Percentiles rank a stretch among this genome's conserved stretches.
Conservation (phyloP, 331 rosid species). For the Erythrophleum ivorense region DNA sequence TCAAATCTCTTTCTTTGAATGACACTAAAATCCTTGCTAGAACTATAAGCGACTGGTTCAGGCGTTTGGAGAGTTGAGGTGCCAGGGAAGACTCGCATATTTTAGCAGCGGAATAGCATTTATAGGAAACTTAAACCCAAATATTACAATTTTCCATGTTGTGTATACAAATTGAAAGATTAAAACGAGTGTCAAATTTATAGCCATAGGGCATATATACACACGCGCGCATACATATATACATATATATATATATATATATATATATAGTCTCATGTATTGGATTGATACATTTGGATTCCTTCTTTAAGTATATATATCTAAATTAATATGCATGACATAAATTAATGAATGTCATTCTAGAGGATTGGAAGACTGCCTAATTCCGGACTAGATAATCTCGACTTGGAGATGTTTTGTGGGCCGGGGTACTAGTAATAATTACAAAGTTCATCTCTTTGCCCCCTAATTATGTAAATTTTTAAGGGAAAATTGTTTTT, state of each 20-base stretch:
- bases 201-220: neutral
- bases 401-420: neutral
- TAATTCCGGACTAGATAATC: neutral
- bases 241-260: too few species aligned
- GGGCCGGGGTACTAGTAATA: too few species aligned
- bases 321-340: too few species aligned
- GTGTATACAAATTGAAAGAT: neutral
- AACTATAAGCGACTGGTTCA: constrained; percentile 75
- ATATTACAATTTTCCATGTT: neutral
- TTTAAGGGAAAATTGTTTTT: neutral
- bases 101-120: neutral
- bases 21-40: constrained; percentile 66
- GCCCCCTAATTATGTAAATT: neutral
- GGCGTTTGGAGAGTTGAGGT: constrained; percentile 57
- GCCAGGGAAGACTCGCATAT: constrained; percentile 13
- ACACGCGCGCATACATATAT: too few species aligned
- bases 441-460: neutral
- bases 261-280: neutral
- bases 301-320: neutral
- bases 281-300: constrained; percentile 18
- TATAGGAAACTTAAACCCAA: constrained; percentile 7
- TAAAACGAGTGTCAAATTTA: neutral
- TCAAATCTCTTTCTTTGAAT: constrained; percentile 69
- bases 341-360: neutral
- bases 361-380: neutral